phyloP scores from a whole-genome alignment of 441 rosid genomes.

The Cnidoscolus chayamansa region DNA sequence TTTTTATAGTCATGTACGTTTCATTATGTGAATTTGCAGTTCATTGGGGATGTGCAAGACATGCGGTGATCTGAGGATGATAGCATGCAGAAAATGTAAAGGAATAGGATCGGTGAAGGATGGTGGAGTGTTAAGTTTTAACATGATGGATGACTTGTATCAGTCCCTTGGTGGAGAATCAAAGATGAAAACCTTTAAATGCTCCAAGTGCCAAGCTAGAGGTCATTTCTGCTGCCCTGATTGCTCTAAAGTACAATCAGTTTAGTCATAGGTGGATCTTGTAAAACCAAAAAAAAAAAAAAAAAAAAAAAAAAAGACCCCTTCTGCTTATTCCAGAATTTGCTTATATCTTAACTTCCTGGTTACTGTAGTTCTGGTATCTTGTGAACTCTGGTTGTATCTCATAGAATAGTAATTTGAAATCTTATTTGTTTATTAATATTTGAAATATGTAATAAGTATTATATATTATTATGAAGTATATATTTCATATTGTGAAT shows the following conservation, averaged over 20 bases:
- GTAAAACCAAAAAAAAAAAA: no score
- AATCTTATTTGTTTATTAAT: no score
- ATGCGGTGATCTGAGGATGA: conserved; percentile 73
- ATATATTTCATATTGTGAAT: no score
- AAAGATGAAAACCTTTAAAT: conserved; percentile 36
- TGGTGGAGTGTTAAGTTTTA: conserved; percentile 48
- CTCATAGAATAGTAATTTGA: no score
- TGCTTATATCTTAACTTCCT: no score
- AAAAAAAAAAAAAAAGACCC: no score
- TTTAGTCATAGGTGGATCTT: conserved; percentile 1
- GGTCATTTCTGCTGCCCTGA: conserved; percentile 72
- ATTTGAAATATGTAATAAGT: no score
- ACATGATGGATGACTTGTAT: conserved; percentile 40
- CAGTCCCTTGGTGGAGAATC: conserved; percentile 37
- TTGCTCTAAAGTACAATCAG: conserved; percentile 45
- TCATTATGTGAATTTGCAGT: conserved; percentile 36
- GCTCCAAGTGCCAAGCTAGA: conserved; percentile 57
- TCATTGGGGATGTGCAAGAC: conserved; percentile 77
- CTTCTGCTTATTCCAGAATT: no score
- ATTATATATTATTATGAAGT: no score
- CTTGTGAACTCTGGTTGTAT: no score
- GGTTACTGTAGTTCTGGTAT: no score
- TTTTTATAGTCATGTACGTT: background rate
- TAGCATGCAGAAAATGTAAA: conserved; percentile 74
- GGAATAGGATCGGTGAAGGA: conserved; percentile 55